These are phyloP conservation scores for Geotrichum cucujoidarum DNA, from an alignment of 1,139 yeast genomes.

Conservation along the genomic window DNA sequence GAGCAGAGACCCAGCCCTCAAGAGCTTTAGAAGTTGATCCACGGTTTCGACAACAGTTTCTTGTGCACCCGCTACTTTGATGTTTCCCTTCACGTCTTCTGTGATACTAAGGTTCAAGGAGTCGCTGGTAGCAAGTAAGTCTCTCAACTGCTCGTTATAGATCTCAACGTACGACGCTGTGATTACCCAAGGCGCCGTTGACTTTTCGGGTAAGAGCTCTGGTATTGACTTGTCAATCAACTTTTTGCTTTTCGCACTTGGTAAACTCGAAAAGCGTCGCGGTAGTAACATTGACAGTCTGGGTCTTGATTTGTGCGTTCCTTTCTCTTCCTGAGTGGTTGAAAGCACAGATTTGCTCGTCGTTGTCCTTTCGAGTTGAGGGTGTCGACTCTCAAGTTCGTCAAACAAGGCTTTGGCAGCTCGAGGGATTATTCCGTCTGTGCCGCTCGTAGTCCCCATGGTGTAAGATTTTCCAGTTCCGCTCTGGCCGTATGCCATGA, in stretches of 20 bases:
- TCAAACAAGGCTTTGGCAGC: conserved; percentile 24
- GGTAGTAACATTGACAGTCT: conserved; percentile 1
- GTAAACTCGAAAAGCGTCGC: not conserved
- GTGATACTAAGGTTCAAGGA: conserved; percentile 59
- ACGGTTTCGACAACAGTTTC: conserved; percentile 54
- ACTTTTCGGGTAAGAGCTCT: not conserved
- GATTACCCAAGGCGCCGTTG: conserved; percentile 36
- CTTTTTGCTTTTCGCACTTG: not conserved
- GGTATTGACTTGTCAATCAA: not conserved
- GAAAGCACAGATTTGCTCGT: not conserved
- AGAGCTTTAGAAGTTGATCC: conserved; percentile 55
- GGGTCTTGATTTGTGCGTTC: not conserved
- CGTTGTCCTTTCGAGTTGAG: not conserved
- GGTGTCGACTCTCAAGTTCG: conserved; percentile 6
- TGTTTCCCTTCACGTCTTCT: conserved; percentile 69
- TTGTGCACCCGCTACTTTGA: conserved; percentile 66
- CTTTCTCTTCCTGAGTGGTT: not conserved
- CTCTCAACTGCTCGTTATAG: conserved; percentile 80
- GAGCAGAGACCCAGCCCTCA: conserved; percentile 63
- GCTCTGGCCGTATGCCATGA: conserved; percentile 34
- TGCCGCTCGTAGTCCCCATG: conserved; percentile 29
- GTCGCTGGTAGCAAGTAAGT: conserved; percentile 44
- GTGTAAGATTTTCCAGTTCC: conserved; percentile 34
- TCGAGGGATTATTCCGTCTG: conserved; percentile 25
- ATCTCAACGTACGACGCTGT: conserved; percentile 77